Evolutionary conservation across 1,284 basidiomycete species (phyloP).

Genomic region (Porodaedalea pini): DNA sequence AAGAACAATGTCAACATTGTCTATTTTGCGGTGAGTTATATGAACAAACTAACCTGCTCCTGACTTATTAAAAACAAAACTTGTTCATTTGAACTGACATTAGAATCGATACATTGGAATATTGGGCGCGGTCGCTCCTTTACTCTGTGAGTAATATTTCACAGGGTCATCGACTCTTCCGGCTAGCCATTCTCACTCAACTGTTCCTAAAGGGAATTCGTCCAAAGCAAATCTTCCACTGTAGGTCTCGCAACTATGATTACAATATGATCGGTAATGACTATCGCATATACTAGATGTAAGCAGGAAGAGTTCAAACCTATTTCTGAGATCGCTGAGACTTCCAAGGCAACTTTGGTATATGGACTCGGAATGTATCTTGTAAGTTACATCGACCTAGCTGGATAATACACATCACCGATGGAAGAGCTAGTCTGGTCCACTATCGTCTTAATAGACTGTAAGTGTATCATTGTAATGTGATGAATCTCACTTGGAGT

Average conservation of each 20-base stretch:
- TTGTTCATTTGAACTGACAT: neutral
- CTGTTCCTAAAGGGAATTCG: neutral
- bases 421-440: neutral
- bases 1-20: neutral
- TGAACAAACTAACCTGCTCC: neutral
- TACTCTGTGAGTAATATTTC: neutral
- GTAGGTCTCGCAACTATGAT: neutral
- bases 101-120: constrained; percentile 3
- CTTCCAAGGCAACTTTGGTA: neutral
- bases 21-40: neutral
- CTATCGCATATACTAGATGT: neutral
- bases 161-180: neutral
- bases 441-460: neutral
- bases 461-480: neutral
- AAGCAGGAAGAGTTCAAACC: neutral
- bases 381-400: neutral
- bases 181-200: neutral
- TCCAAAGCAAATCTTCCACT: neutral
- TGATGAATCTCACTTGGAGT: neutral
- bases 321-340: neutral
- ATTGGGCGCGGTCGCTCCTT: neutral
- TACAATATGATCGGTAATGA: neutral
- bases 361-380: neutral
- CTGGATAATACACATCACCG: neutral
- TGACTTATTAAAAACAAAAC: neutral